A percentile compares a stretch with the other conserved stretches of the same genome.
phyloP scores from a whole-genome alignment of 2,329 filamentous ascomycete species.

The Alternaria hordeiaustralica region DNA sequence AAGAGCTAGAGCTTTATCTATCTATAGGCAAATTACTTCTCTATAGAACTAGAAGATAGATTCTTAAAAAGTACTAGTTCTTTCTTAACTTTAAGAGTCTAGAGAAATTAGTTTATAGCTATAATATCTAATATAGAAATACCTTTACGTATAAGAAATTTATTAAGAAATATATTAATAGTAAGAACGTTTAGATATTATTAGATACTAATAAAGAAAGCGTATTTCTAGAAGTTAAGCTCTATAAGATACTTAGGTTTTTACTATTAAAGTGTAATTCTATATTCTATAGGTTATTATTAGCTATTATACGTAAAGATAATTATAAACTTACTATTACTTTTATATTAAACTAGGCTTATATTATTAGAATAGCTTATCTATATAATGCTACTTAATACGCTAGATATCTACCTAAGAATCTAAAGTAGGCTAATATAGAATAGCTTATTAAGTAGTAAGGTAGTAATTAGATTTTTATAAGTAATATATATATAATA shows the following conservation, averaged over 20 bases:
- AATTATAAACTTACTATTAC: not conserved
- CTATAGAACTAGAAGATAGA: too few species aligned
- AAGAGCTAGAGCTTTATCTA: too few species aligned
- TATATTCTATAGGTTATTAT: not conserved
- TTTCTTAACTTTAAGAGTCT: too few species aligned
- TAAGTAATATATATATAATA: too few species aligned
- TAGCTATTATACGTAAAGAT: not conserved
- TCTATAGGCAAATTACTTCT: too few species aligned
- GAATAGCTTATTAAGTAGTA: not conserved
- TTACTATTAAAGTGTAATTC: not conserved
- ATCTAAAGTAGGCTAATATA: not conserved
- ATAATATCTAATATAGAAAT: not conserved
- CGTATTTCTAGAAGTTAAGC: too few species aligned
- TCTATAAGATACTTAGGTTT: not conserved
- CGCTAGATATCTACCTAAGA: not conserved
- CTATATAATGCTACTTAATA: not conserved
- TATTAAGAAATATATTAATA: not conserved
- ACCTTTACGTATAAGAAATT: not conserved
- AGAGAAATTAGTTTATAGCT: too few species aligned
- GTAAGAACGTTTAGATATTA: not conserved
- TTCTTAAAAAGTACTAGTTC: too few species aligned
- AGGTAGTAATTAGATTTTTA: not conserved
- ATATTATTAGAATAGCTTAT: not conserved
- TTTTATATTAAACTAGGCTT: not conserved
- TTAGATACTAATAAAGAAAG: not conserved